Evolutionary conservation across 2,329 filamentous ascomycete species (phyloP), one percentile per base, ranked within the genome.

Genomic region (Trichothecium roseum): DNA sequence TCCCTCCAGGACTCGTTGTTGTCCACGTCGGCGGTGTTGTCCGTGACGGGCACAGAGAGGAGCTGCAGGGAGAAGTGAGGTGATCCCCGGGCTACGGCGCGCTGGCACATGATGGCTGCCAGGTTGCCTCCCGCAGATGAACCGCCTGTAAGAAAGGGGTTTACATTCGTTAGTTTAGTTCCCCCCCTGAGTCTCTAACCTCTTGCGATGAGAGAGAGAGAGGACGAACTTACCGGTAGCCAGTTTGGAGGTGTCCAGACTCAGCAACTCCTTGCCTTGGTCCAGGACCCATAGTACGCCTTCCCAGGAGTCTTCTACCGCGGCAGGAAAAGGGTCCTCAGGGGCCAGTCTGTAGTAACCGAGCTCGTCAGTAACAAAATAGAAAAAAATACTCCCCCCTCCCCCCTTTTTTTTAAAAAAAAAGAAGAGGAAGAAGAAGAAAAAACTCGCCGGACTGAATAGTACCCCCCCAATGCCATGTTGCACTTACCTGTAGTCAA

Each of bases 231-330:
- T 33, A 37, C 37, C 37, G 3, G 40, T 43, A 9, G 42, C 44
- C 28, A 44, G 36, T 33, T 42, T 46, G n/a, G 36, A 31, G 3
- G 50, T 51, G 50, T 74, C 57, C 32, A 73, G 42, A 5, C 63
- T 33, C 26, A 60, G 48, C 5, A 40, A 33, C 2, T 45, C 42
- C 20, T 44, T 48, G 16, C 54, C 57, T 3, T 50, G 34, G 9
- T 38, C 43, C 8, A 48, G 35, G 4, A 57, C 49, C 61, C 70
- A 76, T 27, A 72, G 58, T 2, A 74, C 57, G 3, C 62, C 60
- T 45, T 73, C 69, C 68, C 69, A 75, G 38, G 63, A 61, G 48
- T 78, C 72, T 24, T 75, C 61, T 5, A 74, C 66, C 0, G 72
- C 71, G 0, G 70, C 68, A 1, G 72, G 72, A 43, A 64, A 77